Evolutionary conservation across 345 rosid species (phyloP).

Genomic region (Dipteronia dyeriana): DNA sequence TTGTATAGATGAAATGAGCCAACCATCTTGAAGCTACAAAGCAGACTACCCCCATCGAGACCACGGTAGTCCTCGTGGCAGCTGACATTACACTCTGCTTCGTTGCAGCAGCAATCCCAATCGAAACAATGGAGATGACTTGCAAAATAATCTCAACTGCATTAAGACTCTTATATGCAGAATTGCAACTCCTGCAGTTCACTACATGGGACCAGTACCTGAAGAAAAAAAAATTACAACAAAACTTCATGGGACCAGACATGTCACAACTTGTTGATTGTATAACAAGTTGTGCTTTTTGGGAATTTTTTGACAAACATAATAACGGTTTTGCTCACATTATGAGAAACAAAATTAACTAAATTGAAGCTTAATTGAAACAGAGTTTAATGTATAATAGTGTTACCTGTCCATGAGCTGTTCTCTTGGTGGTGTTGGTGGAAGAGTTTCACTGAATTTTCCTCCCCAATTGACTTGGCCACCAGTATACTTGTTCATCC

Average conservation of each 20-base stretch:
- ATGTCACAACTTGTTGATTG: no score
- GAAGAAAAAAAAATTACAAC: not conserved
- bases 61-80: conserved; percentile 39
- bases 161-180: conserved; percentile 59
- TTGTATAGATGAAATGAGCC: conserved; percentile 68
- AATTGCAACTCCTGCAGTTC: conserved; percentile 74
- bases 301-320: no score
- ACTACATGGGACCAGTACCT: conserved; percentile 92
- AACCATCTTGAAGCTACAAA: conserved; percentile 77
- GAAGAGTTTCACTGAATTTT: conserved; percentile 59
- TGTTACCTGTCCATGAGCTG: conserved; percentile 78
- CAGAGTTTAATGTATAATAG: no score
- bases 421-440: conserved; percentile 74
- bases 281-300: not conserved
- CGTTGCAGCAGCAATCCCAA: conserved; percentile 55
- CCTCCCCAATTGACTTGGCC: conserved; percentile 75
- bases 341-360: no score
- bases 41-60: conserved; percentile 48
- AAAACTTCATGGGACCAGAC: no score
- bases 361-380: no score
- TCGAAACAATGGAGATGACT: conserved; percentile 45
- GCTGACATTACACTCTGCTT: conserved; percentile 47
- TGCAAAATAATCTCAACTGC: conserved; percentile 58
- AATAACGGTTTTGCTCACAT: no score
- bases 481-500: conserved; percentile 67